Percentiles rank a stretch among this genome's conserved stretches.
phyloP scores from a whole-genome alignment of 2,329 filamentous ascomycete genomes.

The Coniochaeta prunicola region DNA sequence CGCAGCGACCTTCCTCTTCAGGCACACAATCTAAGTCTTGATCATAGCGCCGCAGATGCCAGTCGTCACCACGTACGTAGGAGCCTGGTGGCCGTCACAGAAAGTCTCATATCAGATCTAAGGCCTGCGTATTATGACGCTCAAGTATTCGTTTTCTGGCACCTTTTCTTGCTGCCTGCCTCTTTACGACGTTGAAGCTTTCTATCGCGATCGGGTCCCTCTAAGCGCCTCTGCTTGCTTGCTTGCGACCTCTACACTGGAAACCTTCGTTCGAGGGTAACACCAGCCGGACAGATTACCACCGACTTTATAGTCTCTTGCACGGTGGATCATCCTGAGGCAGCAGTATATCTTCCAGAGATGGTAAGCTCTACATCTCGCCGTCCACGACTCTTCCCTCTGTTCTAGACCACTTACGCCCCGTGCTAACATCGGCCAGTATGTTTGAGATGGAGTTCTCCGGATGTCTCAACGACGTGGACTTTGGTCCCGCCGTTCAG shows the following conservation, averaged over 20 bases:
- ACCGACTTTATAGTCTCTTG: background rate
- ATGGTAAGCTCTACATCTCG: background rate
- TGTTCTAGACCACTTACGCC: background rate
- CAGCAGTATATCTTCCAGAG: background rate
- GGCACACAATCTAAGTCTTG: background rate
- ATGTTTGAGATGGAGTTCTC: slow-evolving; percentile 13
- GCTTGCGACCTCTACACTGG: background rate
- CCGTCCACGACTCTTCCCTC: background rate
- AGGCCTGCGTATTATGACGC: background rate
- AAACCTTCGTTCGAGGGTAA: background rate
- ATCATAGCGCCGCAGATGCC: background rate
- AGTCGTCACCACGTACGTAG: background rate
- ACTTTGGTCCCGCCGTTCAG: slow-evolving; percentile 34
- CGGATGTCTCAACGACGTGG: slow-evolving; percentile 26
- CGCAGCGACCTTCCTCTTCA: slow-evolving; percentile 1
- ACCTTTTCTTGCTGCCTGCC: background rate
- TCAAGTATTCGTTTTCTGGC: background rate
- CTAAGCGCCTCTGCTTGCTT: background rate
- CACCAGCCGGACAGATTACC: background rate
- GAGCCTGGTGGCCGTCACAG: background rate
- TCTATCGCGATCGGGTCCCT: background rate
- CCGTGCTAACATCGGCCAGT: background rate
- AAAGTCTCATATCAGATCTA: background rate
- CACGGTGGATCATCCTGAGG: too few species aligned
- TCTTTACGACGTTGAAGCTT: background rate